Conservation (phyloP, 345 rosid genomes). For the Passiflora organensis region DNA sequence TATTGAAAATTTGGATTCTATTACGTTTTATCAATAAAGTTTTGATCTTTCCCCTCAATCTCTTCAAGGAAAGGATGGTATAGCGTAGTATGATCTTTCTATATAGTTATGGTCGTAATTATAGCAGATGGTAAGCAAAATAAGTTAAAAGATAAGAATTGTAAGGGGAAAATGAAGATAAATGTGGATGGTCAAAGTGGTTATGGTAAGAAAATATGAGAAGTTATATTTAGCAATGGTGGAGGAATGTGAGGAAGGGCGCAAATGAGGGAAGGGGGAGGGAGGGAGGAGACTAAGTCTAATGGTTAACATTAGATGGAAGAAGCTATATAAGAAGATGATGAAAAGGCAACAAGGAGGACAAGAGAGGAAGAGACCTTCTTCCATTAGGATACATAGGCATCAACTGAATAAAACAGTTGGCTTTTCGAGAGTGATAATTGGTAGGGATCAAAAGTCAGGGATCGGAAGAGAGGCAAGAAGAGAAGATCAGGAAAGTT, state of each 20-base stretch:
- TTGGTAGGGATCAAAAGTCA: background rate
- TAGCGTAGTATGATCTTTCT: background rate
- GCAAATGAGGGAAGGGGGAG: background rate
- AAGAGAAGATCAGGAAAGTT: background rate
- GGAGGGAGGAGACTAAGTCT: background rate
- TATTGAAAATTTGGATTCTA: no score
- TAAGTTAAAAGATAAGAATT: background rate
- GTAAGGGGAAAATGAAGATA: background rate
- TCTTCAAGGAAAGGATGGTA: no score
- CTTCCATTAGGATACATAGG: background rate
- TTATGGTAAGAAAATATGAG: background rate
- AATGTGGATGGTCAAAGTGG: background rate
- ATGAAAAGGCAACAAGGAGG: background rate
- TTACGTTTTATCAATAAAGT: no score
- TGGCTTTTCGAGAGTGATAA: background rate
- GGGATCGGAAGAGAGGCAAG: background rate
- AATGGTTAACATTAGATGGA: background rate
- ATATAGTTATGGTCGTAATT: no score
- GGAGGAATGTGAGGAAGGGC: constrained; percentile 2
- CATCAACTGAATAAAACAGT: background rate
- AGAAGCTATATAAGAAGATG: background rate
- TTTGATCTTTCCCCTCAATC: no score
- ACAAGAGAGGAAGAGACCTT: background rate
- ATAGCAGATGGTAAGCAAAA: background rate
- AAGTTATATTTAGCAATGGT: background rate